Conservation (phyloP, 2,329 filamentous ascomycete genomes). For the Aspergillus tamarii region DNA sequence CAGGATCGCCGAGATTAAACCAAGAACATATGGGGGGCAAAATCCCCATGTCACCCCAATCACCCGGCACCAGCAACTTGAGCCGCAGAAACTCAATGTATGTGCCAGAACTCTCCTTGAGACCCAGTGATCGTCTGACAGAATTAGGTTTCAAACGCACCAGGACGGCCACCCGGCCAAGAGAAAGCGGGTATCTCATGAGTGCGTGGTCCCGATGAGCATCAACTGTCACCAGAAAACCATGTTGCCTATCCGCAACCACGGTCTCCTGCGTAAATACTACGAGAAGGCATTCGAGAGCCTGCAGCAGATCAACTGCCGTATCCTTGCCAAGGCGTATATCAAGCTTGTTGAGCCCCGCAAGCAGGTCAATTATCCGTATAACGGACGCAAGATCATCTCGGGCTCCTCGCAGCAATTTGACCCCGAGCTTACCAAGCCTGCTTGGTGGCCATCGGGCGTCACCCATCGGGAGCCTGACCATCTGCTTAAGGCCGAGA, state of each 20-base stretch:
- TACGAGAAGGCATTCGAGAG: constrained; percentile 39
- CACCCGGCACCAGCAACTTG: constrained; percentile 8
- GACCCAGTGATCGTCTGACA: background rate
- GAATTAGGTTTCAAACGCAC: constrained; percentile 10
- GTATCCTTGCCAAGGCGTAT: constrained; percentile 39
- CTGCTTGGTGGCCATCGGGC: constrained; percentile 38
- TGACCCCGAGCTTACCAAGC: constrained; percentile 39
- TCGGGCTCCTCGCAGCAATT: constrained; percentile 34
- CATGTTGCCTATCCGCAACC: constrained; percentile 29
- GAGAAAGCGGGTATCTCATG: constrained; percentile 23
- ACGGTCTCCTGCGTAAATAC: constrained; percentile 30
- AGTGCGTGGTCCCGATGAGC: constrained; percentile 26
- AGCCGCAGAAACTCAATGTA: constrained; percentile 17
- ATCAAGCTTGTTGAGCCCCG: constrained; percentile 41
- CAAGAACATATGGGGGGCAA: constrained; percentile 15
- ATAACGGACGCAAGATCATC: constrained; percentile 38
- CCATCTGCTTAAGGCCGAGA: constrained; percentile 36
- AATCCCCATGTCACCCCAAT: constrained; percentile 23
- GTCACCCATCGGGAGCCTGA: constrained; percentile 39
- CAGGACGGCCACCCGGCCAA: constrained; percentile 17
- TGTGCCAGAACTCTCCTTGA: background rate
- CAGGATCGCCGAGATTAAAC: constrained; percentile 9
- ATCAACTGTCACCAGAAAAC: constrained; percentile 29
- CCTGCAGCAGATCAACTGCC: constrained; percentile 41
- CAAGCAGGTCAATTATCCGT: constrained; percentile 41